These are phyloP conservation scores for Xylaria sp. DNA, from an alignment of 2,329 filamentous ascomycete species.

Conservation along the genomic window DNA sequence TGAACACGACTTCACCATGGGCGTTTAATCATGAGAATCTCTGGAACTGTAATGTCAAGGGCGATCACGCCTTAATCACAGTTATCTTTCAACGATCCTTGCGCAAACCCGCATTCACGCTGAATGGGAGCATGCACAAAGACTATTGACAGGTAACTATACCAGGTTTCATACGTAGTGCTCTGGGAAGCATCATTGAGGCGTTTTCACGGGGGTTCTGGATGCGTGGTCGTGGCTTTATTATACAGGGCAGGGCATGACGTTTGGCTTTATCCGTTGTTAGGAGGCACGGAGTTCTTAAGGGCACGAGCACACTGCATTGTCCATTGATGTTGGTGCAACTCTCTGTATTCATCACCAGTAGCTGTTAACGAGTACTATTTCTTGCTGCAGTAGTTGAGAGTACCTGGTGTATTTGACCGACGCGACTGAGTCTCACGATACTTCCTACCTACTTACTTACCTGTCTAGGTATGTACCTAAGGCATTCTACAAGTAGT, in stretches of 20 bases:
- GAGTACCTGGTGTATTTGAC: not conserved
- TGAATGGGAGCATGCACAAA: too few species aligned
- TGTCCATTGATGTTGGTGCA: not conserved
- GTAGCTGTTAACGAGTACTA: not conserved
- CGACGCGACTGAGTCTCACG: not conserved
- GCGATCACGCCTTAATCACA: not conserved
- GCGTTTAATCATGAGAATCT: conserved; percentile 52
- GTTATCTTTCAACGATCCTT: too few species aligned
- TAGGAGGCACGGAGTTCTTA: conserved; percentile 3
- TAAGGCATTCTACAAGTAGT: not conserved
- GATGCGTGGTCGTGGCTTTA: conserved; percentile 16
- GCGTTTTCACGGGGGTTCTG: conserved; percentile 20
- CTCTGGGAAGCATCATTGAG: conserved; percentile 15
- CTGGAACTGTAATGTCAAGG: conserved; percentile 2
- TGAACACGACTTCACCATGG: conserved; percentile 97
- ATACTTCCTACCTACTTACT: not conserved
- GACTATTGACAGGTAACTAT: too few species aligned
- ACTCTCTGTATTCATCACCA: too few species aligned
- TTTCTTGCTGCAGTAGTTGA: not conserved
- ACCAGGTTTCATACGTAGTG: conserved; percentile 2
- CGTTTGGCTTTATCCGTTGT: conserved; percentile 4
- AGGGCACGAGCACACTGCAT: conserved; percentile 5
- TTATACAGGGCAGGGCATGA: conserved; percentile 13
- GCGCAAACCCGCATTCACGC: too few species aligned
- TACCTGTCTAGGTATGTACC: too few species aligned